These are phyloP conservation scores for Blastobotrys mokoenaii DNA, from an alignment of 805 yeast species.

Conservation along the genomic window DNA sequence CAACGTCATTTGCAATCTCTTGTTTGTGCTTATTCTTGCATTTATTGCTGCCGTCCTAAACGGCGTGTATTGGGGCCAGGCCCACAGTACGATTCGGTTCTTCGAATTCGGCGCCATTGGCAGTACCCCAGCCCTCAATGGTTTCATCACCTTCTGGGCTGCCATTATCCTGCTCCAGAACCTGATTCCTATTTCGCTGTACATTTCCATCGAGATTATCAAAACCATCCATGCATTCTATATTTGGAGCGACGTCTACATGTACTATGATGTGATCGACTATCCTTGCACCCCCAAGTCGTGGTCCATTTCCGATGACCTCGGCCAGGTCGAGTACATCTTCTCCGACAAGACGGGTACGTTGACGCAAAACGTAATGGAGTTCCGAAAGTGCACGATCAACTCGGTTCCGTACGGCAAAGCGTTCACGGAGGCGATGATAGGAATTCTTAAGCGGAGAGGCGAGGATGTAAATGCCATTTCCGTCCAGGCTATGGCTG, in stretches of 20 bases:
- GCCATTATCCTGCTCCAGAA: constrained; percentile 67
- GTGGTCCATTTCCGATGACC: constrained; percentile 77
- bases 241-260: constrained; percentile 58
- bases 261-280: constrained; percentile 63
- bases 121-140: constrained; percentile 52
- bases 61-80: constrained; percentile 49
- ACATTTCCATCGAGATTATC: constrained; percentile 70
- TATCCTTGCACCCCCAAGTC: constrained; percentile 74
- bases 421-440: constrained; percentile 72
- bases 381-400: constrained; percentile 67
- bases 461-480: constrained; percentile 51
- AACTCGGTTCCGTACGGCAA: constrained; percentile 60
- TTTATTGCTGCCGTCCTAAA: constrained; percentile 62
- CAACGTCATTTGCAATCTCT: constrained; percentile 57
- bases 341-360: constrained; percentile 84
- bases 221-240: constrained; percentile 70
- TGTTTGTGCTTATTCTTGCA: constrained; percentile 53
- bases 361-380: constrained; percentile 76
- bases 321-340: constrained; percentile 75
- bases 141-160: constrained; percentile 61
- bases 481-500: constrained; percentile 32
- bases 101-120: constrained; percentile 60
- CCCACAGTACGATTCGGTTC: constrained; percentile 38
- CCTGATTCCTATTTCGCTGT: constrained; percentile 71
- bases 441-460: constrained; percentile 57